These are phyloP conservation scores for Tulasnella sp. DNA, from an alignment of 768 basidiomycete species.

Conservation along the genomic window DNA sequence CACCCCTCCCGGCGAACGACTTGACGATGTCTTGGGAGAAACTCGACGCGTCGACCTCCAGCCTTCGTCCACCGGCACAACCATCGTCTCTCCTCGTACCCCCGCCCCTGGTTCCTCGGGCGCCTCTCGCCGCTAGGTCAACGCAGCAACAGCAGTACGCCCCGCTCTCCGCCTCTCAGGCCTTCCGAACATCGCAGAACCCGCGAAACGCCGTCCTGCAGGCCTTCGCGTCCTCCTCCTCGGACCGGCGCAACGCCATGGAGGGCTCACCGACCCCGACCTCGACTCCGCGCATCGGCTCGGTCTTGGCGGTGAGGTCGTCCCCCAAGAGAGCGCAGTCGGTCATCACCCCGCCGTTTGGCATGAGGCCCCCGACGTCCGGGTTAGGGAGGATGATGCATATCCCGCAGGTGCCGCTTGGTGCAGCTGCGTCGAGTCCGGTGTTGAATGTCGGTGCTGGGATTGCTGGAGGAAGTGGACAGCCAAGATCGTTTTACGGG, in stretches of 20 bases:
- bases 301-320: background rate
- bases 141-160: no score
- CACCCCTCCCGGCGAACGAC: conserved; percentile 17
- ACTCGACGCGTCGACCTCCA: conserved; percentile 19
- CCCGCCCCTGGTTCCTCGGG: no score
- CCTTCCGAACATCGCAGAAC: conserved; percentile 1
- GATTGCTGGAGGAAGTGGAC: background rate
- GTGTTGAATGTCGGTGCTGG: background rate
- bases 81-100: background rate
- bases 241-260: background rate
- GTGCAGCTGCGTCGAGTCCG: background rate
- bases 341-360: background rate
- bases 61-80: background rate
- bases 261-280: background rate
- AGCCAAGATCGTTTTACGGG: background rate
- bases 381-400: background rate
- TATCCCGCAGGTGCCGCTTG: background rate
- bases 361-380: background rate
- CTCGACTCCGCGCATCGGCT: background rate
- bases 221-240: conserved; percentile 10
- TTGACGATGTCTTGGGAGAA: conserved; percentile 60
- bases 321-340: background rate
- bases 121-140: no score
- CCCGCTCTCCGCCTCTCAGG: conserved; percentile 9
- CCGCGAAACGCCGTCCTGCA: conserved; percentile 13